Base-by-base conservation (phyloP, 1,284 basidiomycete species). In the Exobasidium rhododendri region DNA sequence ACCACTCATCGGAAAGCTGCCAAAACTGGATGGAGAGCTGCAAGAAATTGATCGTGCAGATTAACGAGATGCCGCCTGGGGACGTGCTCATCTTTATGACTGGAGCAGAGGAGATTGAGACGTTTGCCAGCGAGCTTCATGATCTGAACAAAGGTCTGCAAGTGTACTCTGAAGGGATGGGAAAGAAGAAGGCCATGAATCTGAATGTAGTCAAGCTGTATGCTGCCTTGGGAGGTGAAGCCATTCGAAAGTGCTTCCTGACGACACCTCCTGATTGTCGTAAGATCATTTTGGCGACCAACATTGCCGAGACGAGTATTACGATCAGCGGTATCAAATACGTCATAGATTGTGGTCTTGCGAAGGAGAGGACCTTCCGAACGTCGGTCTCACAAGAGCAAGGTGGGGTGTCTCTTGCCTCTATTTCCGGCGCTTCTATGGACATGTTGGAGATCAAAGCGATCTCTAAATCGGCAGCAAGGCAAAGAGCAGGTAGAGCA, bases 31-130 rank as follows among this genome's bases (percentile, higher is more conserved):
- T 92, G 58, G 92, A 97, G 66, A 87, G 92, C 5, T 91, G 93
- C 1, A 83, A 96, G 65, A 88, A 90, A 65, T 90, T 91, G 3
- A 89, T 96, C 72, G 89, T 94, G 78, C 90, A 93, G 79, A 89
- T 98, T 30, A 22, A 20, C n/a, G 52, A 20, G n/a, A 40, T 40
- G 20, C 29, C 55, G 11, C 84, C 85, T 1, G 94, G 94, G 4
- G 93, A 97, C 76, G 87, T 97, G 11, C 84, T 98, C 44, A 88
- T 97, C 65, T 98, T 98, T 82, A 85, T 97, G 62, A 91, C 94
- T 85, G 91, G 94, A 26, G 93, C 97, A 76, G 94, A 98, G 71
- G 94, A 98, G 73, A 99, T 99, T 64, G 94, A 97, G 78, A 88
- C 85, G 69, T 83, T 97, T 26, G 86, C 67, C 0, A 57, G 65